phyloP scores from a whole-genome alignment of 495 filamentous ascomycete genomes.

The Hypoxylon intermedium region DNA sequence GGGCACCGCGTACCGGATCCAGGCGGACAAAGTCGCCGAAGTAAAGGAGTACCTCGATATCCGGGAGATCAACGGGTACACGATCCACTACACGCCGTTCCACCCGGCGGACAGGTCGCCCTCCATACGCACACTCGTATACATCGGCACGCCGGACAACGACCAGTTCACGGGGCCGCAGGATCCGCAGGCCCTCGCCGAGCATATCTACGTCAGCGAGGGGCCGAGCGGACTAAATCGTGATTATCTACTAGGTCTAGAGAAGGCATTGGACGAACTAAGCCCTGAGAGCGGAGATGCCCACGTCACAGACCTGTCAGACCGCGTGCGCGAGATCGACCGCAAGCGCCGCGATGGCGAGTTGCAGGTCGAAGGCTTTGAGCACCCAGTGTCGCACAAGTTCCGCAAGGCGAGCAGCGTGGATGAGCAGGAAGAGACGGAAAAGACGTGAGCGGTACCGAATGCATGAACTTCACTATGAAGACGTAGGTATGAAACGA shows the following conservation, averaged over 20 bases:
- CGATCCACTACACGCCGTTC: conserved; percentile 86
- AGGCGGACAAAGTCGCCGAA: conserved; percentile 71
- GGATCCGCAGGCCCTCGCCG: conserved; percentile 79
- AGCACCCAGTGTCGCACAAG: conserved; percentile 42
- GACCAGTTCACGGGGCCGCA: conserved; percentile 90
- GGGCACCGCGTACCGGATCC: conserved; percentile 94
- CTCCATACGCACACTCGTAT: conserved; percentile 69
- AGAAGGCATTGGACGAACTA: conserved; percentile 75
- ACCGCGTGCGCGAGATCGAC: conserved; percentile 63
- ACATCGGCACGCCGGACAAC: conserved; percentile 93
- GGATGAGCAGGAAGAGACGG: conserved; percentile 66
- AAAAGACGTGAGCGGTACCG: conserved; percentile 48
- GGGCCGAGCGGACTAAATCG: conserved; percentile 91
- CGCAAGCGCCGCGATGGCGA: conserved; percentile 34
- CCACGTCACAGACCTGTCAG: conserved; percentile 73
- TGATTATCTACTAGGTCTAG: conserved; percentile 87
- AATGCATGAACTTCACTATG: too few species aligned
- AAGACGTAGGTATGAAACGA: too few species aligned
- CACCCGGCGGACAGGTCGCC: conserved; percentile 60
- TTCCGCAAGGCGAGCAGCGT: conserved; percentile 59
- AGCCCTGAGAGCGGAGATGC: conserved; percentile 81
- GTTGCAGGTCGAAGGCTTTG: conserved; percentile 26
- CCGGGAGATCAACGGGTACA: conserved; percentile 96
- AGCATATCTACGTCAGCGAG: conserved; percentile 76
- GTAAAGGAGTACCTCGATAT: conserved; percentile 93